Evolutionary conservation across 2,329 filamentous ascomycete species (phyloP), one percentile per base, ranked within the genome.

Genomic region (Alternaria viburni): DNA sequence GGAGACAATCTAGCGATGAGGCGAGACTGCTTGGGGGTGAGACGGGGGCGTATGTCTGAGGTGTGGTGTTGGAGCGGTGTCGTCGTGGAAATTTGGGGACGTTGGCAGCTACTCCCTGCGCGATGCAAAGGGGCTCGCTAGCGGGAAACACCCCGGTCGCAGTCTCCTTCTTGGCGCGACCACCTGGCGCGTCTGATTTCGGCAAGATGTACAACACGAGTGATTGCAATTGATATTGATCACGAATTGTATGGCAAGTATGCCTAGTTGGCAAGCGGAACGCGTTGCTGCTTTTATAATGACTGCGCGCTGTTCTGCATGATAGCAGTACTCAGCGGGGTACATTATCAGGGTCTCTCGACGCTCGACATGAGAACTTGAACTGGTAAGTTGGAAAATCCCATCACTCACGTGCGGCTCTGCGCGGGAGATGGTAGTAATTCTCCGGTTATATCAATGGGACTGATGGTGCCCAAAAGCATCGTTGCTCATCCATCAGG

Each of bases 41-140:
- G 55, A 67, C 65, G 67, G 65, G 59, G 62, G 62, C 66, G 49
- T 52, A 52, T 69, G 71, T 65, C 66, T 66, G 68, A 69, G 72
- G 64, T 72, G 73, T 63, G 67, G 73, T 66, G 72, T 70, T 71
- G 70, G 50, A 60, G 61, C 61, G 61, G 68, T 74, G 77, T 76
- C 66, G 75, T 74, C 71, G 71, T 76, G 74, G 74, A 78, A 79
- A 78, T 80, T 80, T 78, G 70, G 71, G 74, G 77, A 77, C 75
- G 76, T 75, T 77, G 77, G 74, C 75, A 77, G 69, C 70, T 70
- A 71, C 74, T 77, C 72, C 71, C 74, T 72, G 73, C 73, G 75
- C 77, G 69, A 77, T 75, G 76, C 77, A 79, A 79, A 79, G 77
- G 77, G 77, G 77, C 75, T 80, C 77, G 75, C 76, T 78, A 78